Evolutionary conservation across 805 yeast genomes (phyloP), one percentile per base, ranked within the genome.

Genomic region (Clavispora asparagi): DNA sequence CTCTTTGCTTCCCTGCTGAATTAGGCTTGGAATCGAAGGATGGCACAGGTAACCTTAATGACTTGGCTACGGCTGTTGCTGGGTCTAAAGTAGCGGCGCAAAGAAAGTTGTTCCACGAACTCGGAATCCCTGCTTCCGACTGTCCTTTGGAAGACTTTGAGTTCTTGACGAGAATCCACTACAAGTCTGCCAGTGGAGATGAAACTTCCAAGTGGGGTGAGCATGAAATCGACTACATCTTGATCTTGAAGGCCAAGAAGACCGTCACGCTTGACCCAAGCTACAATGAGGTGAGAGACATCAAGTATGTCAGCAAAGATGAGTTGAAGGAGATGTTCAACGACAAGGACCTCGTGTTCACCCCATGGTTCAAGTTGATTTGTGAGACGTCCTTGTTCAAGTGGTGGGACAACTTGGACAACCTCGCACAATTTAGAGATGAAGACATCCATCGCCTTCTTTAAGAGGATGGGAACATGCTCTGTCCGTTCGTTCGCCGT

Each of bases 321-420:
- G 85, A 86, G 56, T 75, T 94, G 57, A 79, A 82, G 62, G 68
- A 63, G 16, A 88, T 94, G 97, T 87, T 94, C 64, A 55, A 75
- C 19, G 88, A 91, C 62, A 57, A 70, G 16, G 46, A 59, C n/a
- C 74, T 86, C 51, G 73, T 79, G 10, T 94, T 94, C 69, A 94
- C 99, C 6, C 99, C 99, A 6, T 94, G 99, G 99, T 94, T 94
- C 74, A 89, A 88, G 67, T 78, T 94, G 54, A 94, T 94, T 56
- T 94, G 99, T 65, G 91, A 94, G 62, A 81, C 87, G 40, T 88
- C 87, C 60, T 73, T 94, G 60, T 94, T 87, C 71, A 74, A 86
- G 52, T 94, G 99, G 99, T 94, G 99, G 99, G 79, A 76, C 26
- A 74, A 80, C 49, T 71, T 91, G 51, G 82, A 79, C 60, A 70